These are phyloP conservation scores for Obba rivulosa DNA, from an alignment of 768 basidiomycete genomes.

Conservation along the genomic window DNA sequence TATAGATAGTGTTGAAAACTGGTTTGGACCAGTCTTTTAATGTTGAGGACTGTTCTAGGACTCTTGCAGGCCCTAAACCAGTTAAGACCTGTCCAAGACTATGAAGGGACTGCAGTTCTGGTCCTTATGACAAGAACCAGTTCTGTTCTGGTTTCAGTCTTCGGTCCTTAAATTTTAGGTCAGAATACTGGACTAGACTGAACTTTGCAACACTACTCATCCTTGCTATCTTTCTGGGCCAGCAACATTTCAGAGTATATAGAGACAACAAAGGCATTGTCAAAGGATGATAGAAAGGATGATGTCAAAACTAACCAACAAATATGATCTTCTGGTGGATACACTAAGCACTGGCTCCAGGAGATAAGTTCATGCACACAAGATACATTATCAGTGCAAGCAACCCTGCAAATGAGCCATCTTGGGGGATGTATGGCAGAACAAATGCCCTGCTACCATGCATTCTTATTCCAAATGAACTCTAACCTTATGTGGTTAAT, in stretches of 20 bases:
- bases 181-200: constrained; percentile 5
- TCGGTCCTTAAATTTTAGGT: background rate
- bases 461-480: background rate
- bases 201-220: no score
- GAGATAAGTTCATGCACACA: background rate
- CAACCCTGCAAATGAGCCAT: constrained; percentile 17
- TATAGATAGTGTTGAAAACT: no score
- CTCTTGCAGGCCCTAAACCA: no score
- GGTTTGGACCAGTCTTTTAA: no score
- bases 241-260: constrained; percentile 25
- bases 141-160: background rate
- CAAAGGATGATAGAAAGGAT: constrained; percentile 28
- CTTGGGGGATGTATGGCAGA: constrained; percentile 8
- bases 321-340: constrained; percentile 27
- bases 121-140: background rate
- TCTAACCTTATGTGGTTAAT: constrained; percentile 5
- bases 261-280: constrained; percentile 29
- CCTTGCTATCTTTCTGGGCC: constrained; percentile 21
- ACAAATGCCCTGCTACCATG: constrained; percentile 9
- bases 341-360: background rate
- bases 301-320: constrained; percentile 20
- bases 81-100: constrained; percentile 1
- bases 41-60: no score
- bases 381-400: constrained; percentile 11
- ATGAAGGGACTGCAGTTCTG: background rate